Evolutionary conservation across 495 filamentous ascomycete species (phyloP).

Genomic region (Poronia punctata): DNA sequence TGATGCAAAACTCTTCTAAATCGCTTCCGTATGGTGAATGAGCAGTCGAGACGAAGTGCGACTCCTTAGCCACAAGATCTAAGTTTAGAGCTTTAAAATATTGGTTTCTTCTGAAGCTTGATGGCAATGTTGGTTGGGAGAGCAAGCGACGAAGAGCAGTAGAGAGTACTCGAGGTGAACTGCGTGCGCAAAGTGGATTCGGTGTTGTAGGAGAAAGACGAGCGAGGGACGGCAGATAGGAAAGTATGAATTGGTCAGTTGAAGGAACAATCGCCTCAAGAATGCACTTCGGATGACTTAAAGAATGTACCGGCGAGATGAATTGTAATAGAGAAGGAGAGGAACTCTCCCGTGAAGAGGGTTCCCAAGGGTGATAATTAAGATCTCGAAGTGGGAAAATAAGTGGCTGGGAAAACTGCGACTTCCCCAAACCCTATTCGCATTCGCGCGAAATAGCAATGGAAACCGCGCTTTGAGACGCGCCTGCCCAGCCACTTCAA

Average conservation of each 20-base stretch:
- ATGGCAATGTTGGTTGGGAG: too few relatives aligned
- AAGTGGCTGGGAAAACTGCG: conserved; percentile 22
- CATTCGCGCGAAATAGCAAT: conserved; percentile 11
- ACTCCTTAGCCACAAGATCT: too few relatives aligned
- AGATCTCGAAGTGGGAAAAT: conserved; percentile 2
- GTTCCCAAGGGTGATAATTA: not conserved
- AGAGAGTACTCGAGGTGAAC: too few relatives aligned
- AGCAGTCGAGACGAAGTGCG: too few relatives aligned
- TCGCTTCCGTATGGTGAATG: too few relatives aligned
- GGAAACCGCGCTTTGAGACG: conserved; percentile 9
- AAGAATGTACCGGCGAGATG: conserved; percentile 4
- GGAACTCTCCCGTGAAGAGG: not conserved
- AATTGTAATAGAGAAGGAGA: conserved; percentile 15
- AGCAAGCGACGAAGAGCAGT: too few relatives aligned
- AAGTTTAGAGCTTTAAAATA: too few relatives aligned
- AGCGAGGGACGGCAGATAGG: conserved; percentile 9
- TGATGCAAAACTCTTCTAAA: too few relatives aligned
- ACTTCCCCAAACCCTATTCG: not conserved
- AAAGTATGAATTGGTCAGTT: conserved; percentile 2
- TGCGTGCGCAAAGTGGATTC: too few relatives aligned
- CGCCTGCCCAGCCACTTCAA: conserved; percentile 28
- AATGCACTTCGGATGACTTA: conserved; percentile 2
- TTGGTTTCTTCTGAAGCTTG: too few relatives aligned
- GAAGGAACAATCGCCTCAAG: not conserved
- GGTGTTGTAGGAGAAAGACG: too few relatives aligned